A percentile compares a stretch with the other conserved stretches of the same genome.
These are phyloP conservation scores for Oxyria digyna DNA, from an alignment of 148 eudicot genomes.

Conservation along the genomic window DNA sequence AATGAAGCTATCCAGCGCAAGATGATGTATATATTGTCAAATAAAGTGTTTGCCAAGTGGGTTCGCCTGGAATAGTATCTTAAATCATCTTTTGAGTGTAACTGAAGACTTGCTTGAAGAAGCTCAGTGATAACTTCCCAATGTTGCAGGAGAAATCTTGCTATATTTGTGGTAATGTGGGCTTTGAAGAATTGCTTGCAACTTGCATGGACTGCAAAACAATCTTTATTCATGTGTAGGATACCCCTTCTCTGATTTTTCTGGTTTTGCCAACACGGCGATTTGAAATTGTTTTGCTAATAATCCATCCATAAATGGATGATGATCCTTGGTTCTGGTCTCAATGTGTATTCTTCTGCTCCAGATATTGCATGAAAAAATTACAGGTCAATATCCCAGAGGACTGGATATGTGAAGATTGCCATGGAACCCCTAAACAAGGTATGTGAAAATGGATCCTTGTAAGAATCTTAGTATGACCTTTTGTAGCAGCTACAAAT, in stretches of 20 bases:
- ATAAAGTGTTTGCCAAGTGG: background rate
- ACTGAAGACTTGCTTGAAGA: background rate
- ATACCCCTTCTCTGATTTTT: background rate
- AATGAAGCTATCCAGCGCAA: background rate
- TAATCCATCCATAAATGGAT: background rate
- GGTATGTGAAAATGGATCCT: background rate
- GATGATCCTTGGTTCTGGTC: background rate
- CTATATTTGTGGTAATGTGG: background rate
- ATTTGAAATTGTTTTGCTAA: background rate
- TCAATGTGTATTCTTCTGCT: background rate
- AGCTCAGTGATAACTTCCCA: background rate
- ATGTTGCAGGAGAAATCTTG: background rate
- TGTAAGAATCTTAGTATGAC: background rate
- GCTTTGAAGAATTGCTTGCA: background rate
- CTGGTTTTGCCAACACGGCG: background rate
- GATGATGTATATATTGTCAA: background rate
- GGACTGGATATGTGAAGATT: conserved; percentile 4
- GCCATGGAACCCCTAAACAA: background rate
- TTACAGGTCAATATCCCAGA: background rate
- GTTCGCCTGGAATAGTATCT: background rate
- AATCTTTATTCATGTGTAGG: background rate
- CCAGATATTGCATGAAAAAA: conserved; percentile 4
- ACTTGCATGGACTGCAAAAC: background rate
- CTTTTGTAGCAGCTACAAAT: background rate
- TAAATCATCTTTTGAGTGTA: background rate